Base-by-base conservation (phyloP, 2,329 filamentous ascomycete genomes). In the Penicillium hesseltinei region DNA sequence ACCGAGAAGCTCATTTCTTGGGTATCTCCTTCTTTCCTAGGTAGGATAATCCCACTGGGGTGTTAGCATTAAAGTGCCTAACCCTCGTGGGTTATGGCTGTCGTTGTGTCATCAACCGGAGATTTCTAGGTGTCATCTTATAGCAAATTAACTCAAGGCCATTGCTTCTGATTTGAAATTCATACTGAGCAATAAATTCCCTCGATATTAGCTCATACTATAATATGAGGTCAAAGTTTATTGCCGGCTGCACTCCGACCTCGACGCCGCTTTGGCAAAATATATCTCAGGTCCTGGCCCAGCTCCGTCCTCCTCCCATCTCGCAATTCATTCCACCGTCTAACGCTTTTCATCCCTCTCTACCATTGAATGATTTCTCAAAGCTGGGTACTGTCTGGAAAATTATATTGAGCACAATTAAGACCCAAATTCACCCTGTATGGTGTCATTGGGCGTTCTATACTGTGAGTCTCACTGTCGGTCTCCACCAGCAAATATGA, bases 251-350 rank as follows among this genome's bases (percentile, higher is more conserved):
- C 2, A 23, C 31, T 19, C 29, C 29, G 50, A 52, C 27, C 50
- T 52, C 19, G 29, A 43, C 19, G 40, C 50, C 50, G 50, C 40
- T 38, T 25, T 53, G 40, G 50, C 50, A 53, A 53, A 46, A 53
- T 53, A 46, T 46, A 51, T 51, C 9, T 5, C 6, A 5, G 13
- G 7, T 5, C 13, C 25, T 21, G 25, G 1, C 11, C 17, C 17
- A n/a, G 17, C 17, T 40, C 13, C 36, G 13, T 23, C 13, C 8
- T 33, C n/a, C 17, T 46, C 21, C 31, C 23, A 21, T 4, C 40
- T 19, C 23, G 2, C 17, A 9, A 5, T 23, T 29, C 40, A 53
- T 36, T 13, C 21, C 33, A 36, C 15, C 10, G 9, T 5, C 4
- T 7, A 4, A 21, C 21, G 2, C 10, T 27, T 36, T 36, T 19